A percentile compares a stretch with the other conserved stretches of the same genome.
Conservation (phyloP, 108 stramenopile species). For the Bacterosira constricta region DNA sequence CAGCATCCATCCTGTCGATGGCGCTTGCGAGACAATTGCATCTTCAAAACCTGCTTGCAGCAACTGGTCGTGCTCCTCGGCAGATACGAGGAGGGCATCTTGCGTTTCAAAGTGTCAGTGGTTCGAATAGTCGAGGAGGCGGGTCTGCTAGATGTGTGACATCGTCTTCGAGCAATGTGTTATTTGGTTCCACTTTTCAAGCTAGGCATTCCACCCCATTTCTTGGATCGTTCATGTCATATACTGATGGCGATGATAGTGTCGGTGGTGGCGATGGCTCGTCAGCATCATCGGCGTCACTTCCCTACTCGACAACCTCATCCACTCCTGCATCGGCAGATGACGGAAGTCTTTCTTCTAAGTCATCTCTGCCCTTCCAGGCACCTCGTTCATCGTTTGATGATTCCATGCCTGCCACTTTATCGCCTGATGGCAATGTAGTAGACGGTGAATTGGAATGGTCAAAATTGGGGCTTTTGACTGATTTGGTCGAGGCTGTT, state of each 20-base stretch:
- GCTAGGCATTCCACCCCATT: too few relatives aligned
- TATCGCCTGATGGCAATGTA: background rate
- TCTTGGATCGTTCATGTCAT: too few relatives aligned
- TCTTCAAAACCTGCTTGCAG: background rate
- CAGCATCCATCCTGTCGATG: slow-evolving; percentile 20
- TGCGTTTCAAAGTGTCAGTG: slow-evolving; percentile 6
- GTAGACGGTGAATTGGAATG: slow-evolving; percentile 44
- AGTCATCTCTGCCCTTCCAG: slow-evolving; percentile 42
- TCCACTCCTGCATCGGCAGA: background rate
- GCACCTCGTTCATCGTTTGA: slow-evolving; percentile 40
- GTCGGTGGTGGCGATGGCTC: background rate
- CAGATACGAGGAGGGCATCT: background rate
- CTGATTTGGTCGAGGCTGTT: slow-evolving; percentile 60
- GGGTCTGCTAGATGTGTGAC: background rate
- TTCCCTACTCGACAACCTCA: slow-evolving; percentile 33
- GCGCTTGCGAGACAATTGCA: background rate
- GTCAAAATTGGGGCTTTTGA: slow-evolving; percentile 69
- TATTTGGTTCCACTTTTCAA: too few relatives aligned
- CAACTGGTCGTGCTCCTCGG: background rate
- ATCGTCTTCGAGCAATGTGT: background rate
- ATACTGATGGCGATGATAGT: background rate
- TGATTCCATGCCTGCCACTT: slow-evolving; percentile 43
- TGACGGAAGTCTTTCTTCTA: background rate
- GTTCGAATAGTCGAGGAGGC: too few relatives aligned
- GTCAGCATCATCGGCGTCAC: background rate